These are phyloP conservation scores for Diophrys sp. DNA, from an alignment of 73 alveolate genomes.

Conservation along the genomic window DNA sequence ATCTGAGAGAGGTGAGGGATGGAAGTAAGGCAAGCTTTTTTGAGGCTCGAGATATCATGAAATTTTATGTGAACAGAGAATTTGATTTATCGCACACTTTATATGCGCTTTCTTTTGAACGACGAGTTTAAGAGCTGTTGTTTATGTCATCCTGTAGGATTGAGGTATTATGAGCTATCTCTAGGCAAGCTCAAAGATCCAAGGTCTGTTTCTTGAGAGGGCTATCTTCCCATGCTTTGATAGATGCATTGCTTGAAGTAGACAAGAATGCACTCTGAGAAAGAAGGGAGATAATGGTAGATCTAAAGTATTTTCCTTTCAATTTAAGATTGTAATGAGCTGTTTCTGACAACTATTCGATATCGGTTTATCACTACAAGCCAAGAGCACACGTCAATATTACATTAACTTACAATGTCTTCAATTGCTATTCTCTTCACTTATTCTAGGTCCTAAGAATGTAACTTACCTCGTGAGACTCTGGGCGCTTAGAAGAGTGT, in stretches of 20 bases:
- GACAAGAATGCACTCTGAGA: conserved; percentile 38
- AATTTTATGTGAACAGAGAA: conserved; percentile 50
- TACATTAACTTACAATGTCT: conserved; percentile 33
- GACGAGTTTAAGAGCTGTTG: conserved; percentile 52
- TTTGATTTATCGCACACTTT: conserved; percentile 43
- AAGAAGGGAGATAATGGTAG: conserved; percentile 42
- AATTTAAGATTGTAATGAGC: conserved; percentile 51
- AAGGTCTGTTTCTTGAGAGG: conserved; percentile 16
- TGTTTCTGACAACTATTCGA: conserved; percentile 31
- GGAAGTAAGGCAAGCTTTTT: conserved; percentile 31
- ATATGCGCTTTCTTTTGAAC: conserved; percentile 53
- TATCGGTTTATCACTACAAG: conserved; percentile 31
- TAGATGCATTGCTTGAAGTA: conserved; percentile 8
- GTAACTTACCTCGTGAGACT: too few relatives aligned
- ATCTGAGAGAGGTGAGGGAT: conserved; percentile 48
- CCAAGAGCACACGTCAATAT: too few relatives aligned
- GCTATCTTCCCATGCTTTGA: conserved; percentile 10
- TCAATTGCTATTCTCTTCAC: conserved; percentile 25
- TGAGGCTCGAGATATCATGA: conserved; percentile 58
- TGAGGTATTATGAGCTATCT: conserved; percentile 61
- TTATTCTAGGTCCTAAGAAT: conserved; percentile 29
- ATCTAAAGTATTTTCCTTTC: conserved; percentile 59
- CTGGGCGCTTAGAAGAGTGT: too few relatives aligned
- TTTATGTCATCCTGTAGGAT: conserved; percentile 58
- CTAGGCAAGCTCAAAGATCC: conserved; percentile 52